These are phyloP conservation scores for Lagerstroemia speciosa DNA, from an alignment of 345 rosid genomes.

Conservation along the genomic window DNA sequence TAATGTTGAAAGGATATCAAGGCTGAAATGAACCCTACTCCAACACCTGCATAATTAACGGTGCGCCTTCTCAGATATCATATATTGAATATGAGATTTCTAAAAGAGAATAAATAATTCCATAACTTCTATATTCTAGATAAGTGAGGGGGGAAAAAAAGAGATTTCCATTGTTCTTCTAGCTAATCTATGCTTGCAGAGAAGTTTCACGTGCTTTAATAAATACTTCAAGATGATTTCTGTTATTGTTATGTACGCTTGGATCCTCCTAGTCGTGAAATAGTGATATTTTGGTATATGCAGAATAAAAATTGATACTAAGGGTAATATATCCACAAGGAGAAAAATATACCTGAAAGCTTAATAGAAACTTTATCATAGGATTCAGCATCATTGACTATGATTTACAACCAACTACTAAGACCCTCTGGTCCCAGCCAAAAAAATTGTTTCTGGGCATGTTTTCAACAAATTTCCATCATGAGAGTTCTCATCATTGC, in stretches of 20 bases:
- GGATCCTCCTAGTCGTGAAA: too few species aligned
- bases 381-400: neutral
- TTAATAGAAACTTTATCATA: neutral
- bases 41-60: slow-evolving; percentile 64
- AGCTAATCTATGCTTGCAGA: neutral
- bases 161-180: neutral
- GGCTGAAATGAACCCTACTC: slow-evolving; percentile 93
- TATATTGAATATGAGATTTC: neutral
- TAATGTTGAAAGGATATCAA: slow-evolving; percentile 70
- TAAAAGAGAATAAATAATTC: neutral
- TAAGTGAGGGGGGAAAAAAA: neutral
- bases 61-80: slow-evolving; percentile 15
- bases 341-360: neutral
- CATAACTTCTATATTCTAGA: neutral
- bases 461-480: neutral
- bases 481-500: neutral
- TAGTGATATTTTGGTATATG: neutral
- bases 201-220: neutral
- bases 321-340: neutral
- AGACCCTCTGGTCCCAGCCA: neutral
- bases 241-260: neutral
- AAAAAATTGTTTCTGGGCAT: neutral
- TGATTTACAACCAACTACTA: neutral
- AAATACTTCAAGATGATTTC: neutral
- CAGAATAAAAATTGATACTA: neutral